These are phyloP conservation scores for Ceratobasidium sp. DNA, from an alignment of 1,284 basidiomycete species.

Conservation along the genomic window DNA sequence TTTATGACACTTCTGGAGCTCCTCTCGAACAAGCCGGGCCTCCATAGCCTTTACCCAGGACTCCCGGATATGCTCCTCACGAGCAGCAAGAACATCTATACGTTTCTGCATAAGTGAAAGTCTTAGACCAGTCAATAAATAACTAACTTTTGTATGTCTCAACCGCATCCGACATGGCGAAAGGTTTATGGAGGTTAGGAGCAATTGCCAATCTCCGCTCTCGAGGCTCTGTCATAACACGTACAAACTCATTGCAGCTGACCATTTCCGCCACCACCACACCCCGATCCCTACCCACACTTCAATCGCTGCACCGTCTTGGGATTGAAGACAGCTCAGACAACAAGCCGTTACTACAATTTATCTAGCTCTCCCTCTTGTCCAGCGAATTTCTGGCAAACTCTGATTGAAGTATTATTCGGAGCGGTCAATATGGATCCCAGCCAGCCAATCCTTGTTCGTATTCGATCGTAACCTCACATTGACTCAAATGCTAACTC, in stretches of 20 bases:
- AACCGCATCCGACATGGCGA: conserved; percentile 36
- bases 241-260: not conserved
- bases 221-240: conserved; percentile 5
- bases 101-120: not conserved
- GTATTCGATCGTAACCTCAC: not conserved
- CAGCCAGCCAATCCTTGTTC: conserved; percentile 21
- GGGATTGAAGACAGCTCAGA: not conserved
- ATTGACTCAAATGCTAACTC: not conserved
- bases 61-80: conserved; percentile 86
- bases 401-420: too few relatives aligned
- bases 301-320: not conserved
- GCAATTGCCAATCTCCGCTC: conserved; percentile 18
- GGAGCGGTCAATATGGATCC: not conserved
- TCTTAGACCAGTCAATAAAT: not conserved
- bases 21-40: conserved; percentile 86
- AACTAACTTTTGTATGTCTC: conserved; percentile 30
- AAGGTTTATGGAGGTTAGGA: too few relatives aligned
- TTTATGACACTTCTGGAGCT: conserved; percentile 91
- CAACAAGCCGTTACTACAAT: not conserved
- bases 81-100: conserved; percentile 61
- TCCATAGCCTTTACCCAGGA: conserved; percentile 97
- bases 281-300: not conserved
- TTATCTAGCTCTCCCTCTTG: not conserved
- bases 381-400: not conserved
- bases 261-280: conserved; percentile 24